A percentile compares a stretch with the other conserved stretches of the same genome.
phyloP scores from a whole-genome alignment of 23 red algal genomes.

The Porphyridium purpureum region DNA sequence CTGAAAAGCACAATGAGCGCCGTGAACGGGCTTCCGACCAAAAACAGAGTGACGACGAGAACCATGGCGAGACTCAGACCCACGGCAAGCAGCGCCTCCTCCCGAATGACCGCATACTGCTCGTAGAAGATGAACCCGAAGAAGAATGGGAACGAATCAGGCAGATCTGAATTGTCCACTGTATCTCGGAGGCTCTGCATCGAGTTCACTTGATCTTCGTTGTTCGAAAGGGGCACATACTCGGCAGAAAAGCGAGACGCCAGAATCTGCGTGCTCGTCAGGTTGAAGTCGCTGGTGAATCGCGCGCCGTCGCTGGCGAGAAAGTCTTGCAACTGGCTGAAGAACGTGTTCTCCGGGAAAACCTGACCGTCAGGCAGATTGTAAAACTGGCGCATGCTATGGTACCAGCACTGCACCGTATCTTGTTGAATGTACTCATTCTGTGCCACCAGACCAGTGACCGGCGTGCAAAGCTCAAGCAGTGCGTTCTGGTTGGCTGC shows the following conservation, averaged over 20 bases:
- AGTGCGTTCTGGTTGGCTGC: conserved; percentile 16
- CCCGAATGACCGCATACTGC: conserved; percentile 31
- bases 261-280: not conserved
- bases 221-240: conserved; percentile 14
- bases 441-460: conserved; percentile 16
- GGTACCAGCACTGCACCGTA: conserved; percentile 51
- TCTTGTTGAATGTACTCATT: conserved; percentile 21
- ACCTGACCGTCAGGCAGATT: not conserved
- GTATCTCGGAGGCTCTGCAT: conserved; percentile 9
- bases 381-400: not conserved
- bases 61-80: conserved; percentile 36
- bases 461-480: conserved; percentile 12
- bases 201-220: conserved; percentile 26
- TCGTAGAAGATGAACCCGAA: conserved; percentile 46
- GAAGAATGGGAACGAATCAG: conserved; percentile 28
- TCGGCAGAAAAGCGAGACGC: conserved; percentile 12
- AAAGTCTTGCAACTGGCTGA: not conserved
- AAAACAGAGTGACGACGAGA: conserved; percentile 30
- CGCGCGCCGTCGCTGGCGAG: not conserved
- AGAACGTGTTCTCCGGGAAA: not conserved
- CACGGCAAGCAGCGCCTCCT: conserved; percentile 33
- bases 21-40: conserved; percentile 33
- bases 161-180: not conserved
- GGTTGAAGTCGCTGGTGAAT: not conserved
- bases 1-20: conserved; percentile 28